Conservation (phyloP, 805 yeast species). For the Candida insectorum region DNA sequence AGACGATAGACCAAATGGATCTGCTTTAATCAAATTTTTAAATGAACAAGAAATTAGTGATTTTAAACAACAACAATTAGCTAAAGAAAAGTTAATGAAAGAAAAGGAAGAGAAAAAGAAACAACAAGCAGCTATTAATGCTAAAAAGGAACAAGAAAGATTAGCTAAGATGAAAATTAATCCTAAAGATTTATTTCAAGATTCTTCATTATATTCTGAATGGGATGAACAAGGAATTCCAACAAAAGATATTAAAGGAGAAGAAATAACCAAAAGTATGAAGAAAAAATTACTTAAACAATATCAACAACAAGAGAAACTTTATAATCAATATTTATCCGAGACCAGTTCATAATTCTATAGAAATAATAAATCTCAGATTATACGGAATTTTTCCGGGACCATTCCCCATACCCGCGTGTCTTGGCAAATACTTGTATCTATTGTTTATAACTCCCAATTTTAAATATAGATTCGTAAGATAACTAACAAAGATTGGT, state of each 20-base stretch:
- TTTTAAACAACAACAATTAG: conserved; percentile 56
- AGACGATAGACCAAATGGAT: conserved; percentile 80
- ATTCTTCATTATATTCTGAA: conserved; percentile 51
- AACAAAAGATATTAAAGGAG: conserved; percentile 69
- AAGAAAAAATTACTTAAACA: conserved; percentile 78
- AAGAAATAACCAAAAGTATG: conserved; percentile 80
- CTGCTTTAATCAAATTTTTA: conserved; percentile 83
- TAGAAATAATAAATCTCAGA: no score
- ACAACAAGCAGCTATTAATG: conserved; percentile 46
- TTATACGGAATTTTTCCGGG: no score
- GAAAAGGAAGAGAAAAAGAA: conserved; percentile 59
- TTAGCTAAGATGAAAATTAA: conserved; percentile 62
- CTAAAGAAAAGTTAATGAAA: conserved; percentile 56
- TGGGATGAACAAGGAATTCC: conserved; percentile 92
- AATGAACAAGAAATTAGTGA: conserved; percentile 66
- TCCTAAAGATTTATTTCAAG: conserved; percentile 74
- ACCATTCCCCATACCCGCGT: no score
- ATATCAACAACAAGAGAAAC: conserved; percentile 76
- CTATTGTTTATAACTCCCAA: no score
- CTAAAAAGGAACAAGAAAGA: conserved; percentile 61
- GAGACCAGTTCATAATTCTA: no score
- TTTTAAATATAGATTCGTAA: no score
- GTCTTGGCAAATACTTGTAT: no score
- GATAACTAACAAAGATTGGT: no score
- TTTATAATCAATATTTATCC: conserved; percentile 66